These are phyloP conservation scores for Coemansia sp. DNA, from an alignment of 192 early-diverging fungal genomes.

Conservation along the genomic window DNA sequence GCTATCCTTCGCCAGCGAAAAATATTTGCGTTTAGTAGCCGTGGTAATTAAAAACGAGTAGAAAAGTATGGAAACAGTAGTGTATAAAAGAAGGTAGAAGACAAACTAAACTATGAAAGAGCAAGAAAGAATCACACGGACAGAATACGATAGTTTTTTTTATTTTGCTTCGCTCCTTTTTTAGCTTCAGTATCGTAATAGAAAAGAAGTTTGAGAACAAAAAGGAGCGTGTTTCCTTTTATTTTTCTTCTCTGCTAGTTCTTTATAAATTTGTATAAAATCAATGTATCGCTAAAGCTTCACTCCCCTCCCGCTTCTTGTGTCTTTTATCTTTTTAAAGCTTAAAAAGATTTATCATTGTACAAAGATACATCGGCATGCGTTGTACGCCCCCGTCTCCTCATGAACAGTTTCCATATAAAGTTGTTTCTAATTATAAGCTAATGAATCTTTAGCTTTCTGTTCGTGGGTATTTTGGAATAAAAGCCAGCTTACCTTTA, in stretches of 20 bases:
- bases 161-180: not conserved
- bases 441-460: not conserved
- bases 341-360: not conserved
- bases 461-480: not conserved
- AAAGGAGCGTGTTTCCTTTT: not conserved
- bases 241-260: not conserved
- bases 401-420: not conserved
- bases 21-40: not conserved
- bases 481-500: not conserved
- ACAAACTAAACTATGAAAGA: not conserved
- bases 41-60: not conserved
- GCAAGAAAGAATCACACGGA: not conserved
- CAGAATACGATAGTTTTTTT: not conserved
- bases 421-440: too few relatives aligned
- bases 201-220: not conserved
- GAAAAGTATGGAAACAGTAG: not conserved
- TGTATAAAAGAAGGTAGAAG: not conserved
- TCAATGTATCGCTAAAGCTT: not conserved
- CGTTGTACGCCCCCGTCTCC: not conserved
- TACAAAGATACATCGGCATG: not conserved
- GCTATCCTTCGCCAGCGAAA: not conserved
- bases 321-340: not conserved
- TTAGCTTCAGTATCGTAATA: not conserved
- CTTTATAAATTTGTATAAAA: not conserved
- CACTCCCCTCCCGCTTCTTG: not conserved